Percentiles rank a stretch among this genome's conserved stretches.
Conservation (phyloP, 169 alveolate genomes). For the Babesia ovis region DNA sequence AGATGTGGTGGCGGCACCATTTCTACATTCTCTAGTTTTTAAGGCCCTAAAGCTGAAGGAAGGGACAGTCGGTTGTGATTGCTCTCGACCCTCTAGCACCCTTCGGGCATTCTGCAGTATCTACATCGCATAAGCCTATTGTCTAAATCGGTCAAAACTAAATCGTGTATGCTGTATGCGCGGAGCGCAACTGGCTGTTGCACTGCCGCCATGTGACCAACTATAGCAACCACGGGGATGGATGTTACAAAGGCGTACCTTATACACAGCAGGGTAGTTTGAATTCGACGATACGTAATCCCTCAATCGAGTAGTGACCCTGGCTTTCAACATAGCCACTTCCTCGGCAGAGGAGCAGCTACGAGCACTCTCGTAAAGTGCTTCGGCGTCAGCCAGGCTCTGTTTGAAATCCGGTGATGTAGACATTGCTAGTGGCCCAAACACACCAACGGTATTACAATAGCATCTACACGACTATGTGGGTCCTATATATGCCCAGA, state of each 20-base stretch:
- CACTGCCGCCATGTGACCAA: too few species aligned
- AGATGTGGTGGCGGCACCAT: too few species aligned
- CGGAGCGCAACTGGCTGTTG: too few species aligned
- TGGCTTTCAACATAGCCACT: background rate
- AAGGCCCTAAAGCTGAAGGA: conserved; percentile 10
- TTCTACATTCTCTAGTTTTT: background rate
- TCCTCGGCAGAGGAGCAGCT: conserved; percentile 2
- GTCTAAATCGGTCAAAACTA: too few species aligned
- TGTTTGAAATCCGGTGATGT: background rate
- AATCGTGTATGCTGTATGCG: too few species aligned
- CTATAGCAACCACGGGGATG: too few species aligned
- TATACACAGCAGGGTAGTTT: conserved; percentile 46
- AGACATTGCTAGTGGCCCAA: conserved; percentile 2
- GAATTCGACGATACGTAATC: conserved; percentile 26
- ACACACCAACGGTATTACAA: too few species aligned
- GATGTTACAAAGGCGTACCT: conserved; percentile 25
- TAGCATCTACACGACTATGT: too few species aligned
- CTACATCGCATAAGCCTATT: conserved; percentile 10
- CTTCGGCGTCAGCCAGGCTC: conserved; percentile 50
- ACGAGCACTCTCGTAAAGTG: conserved; percentile 7
- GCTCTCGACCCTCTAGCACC: conserved; percentile 5
- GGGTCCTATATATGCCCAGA: too few species aligned
- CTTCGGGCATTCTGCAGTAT: conserved; percentile 3
- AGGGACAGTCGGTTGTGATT: background rate
- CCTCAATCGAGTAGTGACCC: background rate